These are phyloP conservation scores for Calophaca sinica DNA, from an alignment of 306 rosid species.

Conservation along the genomic window DNA sequence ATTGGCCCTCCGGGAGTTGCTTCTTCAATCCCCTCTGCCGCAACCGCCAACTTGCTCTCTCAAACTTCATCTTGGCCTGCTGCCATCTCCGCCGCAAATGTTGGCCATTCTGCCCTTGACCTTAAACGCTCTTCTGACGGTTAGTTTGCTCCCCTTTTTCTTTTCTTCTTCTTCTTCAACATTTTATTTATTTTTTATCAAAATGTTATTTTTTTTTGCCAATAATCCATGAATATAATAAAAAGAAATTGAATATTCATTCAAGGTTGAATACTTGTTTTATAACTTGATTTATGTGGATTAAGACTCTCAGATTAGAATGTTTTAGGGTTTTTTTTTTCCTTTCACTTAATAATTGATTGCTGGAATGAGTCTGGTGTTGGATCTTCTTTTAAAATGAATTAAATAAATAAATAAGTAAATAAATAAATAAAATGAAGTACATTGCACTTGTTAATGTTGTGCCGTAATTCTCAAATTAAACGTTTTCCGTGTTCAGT, in stretches of 20 bases:
- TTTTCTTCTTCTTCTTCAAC: neutral
- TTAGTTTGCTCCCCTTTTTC: constrained; percentile 30
- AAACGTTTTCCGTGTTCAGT: constrained; percentile 1
- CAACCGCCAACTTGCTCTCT: constrained; percentile 58
- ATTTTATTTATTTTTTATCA: neutral
- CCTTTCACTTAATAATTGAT: constrained; percentile 16
- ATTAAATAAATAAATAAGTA: neutral
- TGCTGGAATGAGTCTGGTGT: neutral
- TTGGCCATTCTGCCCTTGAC: constrained; percentile 46
- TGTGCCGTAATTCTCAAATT: constrained; percentile 6
- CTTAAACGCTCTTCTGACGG: constrained; percentile 85
- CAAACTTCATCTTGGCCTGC: constrained; percentile 68
- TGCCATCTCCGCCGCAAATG: constrained; percentile 30
- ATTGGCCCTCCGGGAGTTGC: constrained; percentile 53
- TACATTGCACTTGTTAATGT: constrained; percentile 9
- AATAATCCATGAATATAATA: neutral
- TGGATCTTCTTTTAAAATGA: constrained; percentile 18
- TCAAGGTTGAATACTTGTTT: neutral
- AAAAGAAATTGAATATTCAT: neutral
- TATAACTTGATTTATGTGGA: neutral
- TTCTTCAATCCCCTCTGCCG: constrained; percentile 44
- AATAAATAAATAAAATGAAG: neutral
- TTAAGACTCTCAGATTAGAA: neutral
- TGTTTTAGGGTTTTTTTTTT: neutral
- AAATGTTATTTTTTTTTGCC: neutral